Evolutionary conservation across 1,284 basidiomycete species (phyloP).

Genomic region (Abortiporus biennis): DNA sequence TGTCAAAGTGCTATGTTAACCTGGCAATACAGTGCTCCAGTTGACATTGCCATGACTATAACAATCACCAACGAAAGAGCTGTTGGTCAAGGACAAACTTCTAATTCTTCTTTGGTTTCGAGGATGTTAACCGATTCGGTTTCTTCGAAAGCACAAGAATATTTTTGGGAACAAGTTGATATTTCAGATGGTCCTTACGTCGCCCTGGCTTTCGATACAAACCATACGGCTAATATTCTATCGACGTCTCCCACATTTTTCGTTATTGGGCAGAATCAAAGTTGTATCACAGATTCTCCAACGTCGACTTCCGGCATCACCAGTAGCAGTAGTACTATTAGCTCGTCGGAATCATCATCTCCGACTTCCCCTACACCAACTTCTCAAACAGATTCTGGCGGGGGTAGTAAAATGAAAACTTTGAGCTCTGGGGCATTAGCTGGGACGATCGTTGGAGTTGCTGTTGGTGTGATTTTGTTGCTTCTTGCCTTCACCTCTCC

Average conservation of each 20-base stretch:
- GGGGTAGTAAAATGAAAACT: constrained; percentile 3
- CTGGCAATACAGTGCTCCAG: constrained; percentile 13
- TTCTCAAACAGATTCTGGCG: neutral
- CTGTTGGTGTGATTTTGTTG: constrained; percentile 17
- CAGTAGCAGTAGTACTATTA: constrained; percentile 6
- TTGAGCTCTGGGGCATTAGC: constrained; percentile 19
- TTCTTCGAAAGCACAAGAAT: constrained; percentile 11
- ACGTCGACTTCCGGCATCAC: constrained; percentile 10
- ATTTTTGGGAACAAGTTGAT: constrained; percentile 19
- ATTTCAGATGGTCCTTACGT: constrained; percentile 20
- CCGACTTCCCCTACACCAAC: neutral
- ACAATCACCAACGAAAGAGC: constrained; percentile 17
- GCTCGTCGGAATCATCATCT: neutral
- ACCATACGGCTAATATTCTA: constrained; percentile 9
- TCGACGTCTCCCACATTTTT: constrained; percentile 19
- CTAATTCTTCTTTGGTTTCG: constrained; percentile 11
- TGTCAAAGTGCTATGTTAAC: constrained; percentile 15
- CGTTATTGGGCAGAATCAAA: no score
- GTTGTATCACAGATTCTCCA: no score
- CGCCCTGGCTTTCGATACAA: constrained; percentile 18
- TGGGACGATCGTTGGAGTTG: constrained; percentile 18
- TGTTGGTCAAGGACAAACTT: neutral
- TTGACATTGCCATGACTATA: constrained; percentile 16
- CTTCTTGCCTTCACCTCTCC: constrained; percentile 19
- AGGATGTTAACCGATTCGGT: constrained; percentile 17